A percentile compares a stretch with the other conserved stretches of the same genome.
These are phyloP conservation scores for Jimgerdemannia flammicorona DNA, from an alignment of 192 early-diverging fungal species.

Conservation along the genomic window DNA sequence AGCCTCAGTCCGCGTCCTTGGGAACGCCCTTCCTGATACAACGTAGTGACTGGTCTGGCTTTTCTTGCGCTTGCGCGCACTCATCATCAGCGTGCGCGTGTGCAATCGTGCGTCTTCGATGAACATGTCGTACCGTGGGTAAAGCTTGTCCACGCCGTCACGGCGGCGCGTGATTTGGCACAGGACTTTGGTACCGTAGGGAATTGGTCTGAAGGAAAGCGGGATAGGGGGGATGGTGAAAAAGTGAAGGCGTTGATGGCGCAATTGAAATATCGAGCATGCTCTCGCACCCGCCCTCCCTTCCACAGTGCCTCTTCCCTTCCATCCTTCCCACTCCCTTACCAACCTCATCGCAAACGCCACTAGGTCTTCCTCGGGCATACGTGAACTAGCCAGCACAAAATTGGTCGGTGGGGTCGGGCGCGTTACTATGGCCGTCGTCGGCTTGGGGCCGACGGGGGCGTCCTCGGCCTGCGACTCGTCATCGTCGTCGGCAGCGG, in stretches of 20 bases:
- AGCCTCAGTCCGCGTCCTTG: background rate
- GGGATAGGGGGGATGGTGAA: background rate
- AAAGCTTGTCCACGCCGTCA: constrained; percentile 59
- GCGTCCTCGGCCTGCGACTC: constrained; percentile 6
- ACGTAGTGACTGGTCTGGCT: constrained; percentile 60
- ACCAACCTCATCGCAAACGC: constrained; percentile 13
- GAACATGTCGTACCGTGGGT: constrained; percentile 68
- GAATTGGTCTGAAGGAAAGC: constrained; percentile 55
- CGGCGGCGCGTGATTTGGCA: constrained; percentile 63
- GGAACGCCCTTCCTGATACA: constrained; percentile 31
- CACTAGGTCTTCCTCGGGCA: constrained; percentile 6
- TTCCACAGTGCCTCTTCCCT: background rate
- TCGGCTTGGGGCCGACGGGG: background rate
- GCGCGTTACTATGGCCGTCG: constrained; percentile 8
- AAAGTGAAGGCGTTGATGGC: background rate
- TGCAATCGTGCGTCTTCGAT: constrained; percentile 53
- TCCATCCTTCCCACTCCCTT: background rate
- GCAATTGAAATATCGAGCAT: too few species aligned
- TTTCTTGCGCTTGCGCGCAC: constrained; percentile 69
- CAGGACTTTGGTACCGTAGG: constrained; percentile 58
- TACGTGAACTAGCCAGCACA: background rate
- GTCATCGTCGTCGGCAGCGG: background rate
- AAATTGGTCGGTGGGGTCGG: constrained; percentile 8
- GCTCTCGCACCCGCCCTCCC: background rate
- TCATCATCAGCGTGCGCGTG: constrained; percentile 49